phyloP scores from a whole-genome alignment of 208 protist species.

The Crithidia acanthocephali region DNA sequence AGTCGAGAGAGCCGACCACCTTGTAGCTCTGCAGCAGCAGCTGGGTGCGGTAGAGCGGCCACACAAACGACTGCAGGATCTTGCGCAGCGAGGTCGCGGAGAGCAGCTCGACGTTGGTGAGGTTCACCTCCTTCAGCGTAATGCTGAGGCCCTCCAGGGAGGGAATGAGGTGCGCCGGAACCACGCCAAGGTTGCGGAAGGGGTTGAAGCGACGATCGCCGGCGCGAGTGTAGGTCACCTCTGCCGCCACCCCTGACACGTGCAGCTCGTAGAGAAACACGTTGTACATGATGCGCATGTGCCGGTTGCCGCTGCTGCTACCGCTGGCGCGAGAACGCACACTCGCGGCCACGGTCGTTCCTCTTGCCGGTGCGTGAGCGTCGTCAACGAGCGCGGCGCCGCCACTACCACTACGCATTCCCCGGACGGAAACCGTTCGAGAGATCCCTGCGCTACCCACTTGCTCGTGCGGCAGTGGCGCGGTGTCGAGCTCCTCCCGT shows the following conservation, averaged over 20 bases:
- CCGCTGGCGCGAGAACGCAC: neutral
- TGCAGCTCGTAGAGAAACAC: slow-evolving; percentile 47
- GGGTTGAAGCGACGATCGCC: slow-evolving; percentile 53
- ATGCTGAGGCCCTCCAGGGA: slow-evolving; percentile 52
- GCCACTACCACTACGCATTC: neutral
- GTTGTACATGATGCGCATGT: slow-evolving; percentile 30
- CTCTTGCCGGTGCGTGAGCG: too few relatives aligned
- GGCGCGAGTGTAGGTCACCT: slow-evolving; percentile 57
- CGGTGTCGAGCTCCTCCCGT: slow-evolving; percentile 12
- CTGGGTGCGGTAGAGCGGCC: slow-evolving; percentile 61
- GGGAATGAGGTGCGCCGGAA: slow-evolving; percentile 44
- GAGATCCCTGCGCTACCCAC: neutral
- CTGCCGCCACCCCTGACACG: slow-evolving; percentile 41
- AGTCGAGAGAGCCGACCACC: slow-evolving; percentile 75
- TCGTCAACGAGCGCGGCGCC: too few relatives aligned
- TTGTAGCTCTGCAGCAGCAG: slow-evolving; percentile 77
- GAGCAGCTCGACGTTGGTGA: slow-evolving; percentile 45
- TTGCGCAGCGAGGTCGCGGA: slow-evolving; percentile 25
- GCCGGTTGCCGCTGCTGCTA: neutral
- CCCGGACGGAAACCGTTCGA: neutral
- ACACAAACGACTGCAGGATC: slow-evolving; percentile 42
- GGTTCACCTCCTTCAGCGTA: slow-evolving; percentile 32
- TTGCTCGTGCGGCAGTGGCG: neutral
- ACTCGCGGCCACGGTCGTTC: neutral
- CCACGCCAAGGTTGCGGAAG: slow-evolving; percentile 37